Percentiles rank a stretch among this genome's conserved stretches.
Conservation (phyloP, 495 filamentous ascomycete genomes). For the Hyaloscypha hepaticicola region DNA sequence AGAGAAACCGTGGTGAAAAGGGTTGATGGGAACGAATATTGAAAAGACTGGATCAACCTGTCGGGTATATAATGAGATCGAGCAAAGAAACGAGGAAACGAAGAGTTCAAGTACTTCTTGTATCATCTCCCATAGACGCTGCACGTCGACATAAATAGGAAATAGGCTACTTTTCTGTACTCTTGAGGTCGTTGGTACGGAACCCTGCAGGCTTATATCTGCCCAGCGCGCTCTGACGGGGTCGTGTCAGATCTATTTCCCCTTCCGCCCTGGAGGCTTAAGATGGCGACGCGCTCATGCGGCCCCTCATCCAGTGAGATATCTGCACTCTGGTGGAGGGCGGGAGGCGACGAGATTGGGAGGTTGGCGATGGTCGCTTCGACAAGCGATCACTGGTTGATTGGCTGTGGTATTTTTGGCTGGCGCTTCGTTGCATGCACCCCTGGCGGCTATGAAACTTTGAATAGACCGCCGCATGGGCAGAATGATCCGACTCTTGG, state of each 20-base stretch:
- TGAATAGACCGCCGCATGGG: slow-evolving; percentile 43
- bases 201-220: background rate
- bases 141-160: slow-evolving; percentile 30
- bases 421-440: slow-evolving; percentile 23
- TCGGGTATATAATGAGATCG: background rate
- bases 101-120: slow-evolving; percentile 30
- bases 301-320: slow-evolving; percentile 10
- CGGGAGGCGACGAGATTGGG: background rate
- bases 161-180: background rate
- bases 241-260: slow-evolving; percentile 23
- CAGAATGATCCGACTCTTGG: background rate
- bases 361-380: background rate
- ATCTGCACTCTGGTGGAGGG: background rate
- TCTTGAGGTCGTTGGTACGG: background rate
- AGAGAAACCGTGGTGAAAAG: background rate
- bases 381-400: background rate
- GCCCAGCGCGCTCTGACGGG: background rate
- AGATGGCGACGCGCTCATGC: slow-evolving; percentile 18
- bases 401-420: slow-evolving; percentile 21
- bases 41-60: slow-evolving; percentile 25
- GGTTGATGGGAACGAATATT: background rate
- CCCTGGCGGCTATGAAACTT: slow-evolving; percentile 41
- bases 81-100: slow-evolving; percentile 26
- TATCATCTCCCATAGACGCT: slow-evolving; percentile 18
- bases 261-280: background rate